Base-by-base conservation (phyloP, 192 early-diverging fungal genomes). In the Umbelopsis sp. region DNA sequence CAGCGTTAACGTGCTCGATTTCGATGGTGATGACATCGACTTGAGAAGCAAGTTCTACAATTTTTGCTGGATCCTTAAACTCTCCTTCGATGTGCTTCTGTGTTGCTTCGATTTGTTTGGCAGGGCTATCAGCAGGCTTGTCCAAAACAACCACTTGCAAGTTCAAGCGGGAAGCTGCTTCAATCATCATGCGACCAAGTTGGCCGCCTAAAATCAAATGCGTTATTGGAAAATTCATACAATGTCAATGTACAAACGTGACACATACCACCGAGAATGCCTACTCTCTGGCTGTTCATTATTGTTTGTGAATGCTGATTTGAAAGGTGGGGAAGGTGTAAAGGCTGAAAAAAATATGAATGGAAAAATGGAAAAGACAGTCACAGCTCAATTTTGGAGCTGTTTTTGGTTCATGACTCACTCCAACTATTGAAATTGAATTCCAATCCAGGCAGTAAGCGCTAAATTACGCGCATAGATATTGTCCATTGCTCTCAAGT, bases 171-270 rank as follows among this genome's bases (percentile, higher is more conserved):
- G 91, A 92, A 3, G 95, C 98, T 14, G 97, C 95, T 79, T 99
- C 98, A 44, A 93, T 86, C 75, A 97, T 83, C 98, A 99, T 99
- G 78, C 97, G 89, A 10, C 98, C 98, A 26, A 99, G 91, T 82
- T 99, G 98, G n/a, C 98, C 98, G 44, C 97, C 95, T 62, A 89
- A 87, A 59, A 90, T 84, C 65, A 94, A 72, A 22, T 59, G 24
- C 10, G 56, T 25, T 26, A 17, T 24, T 41, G 80, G 31, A 87
- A 82, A 26, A 89, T 73, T 6, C 24, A 56, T 31, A 51, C 22
- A 20, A 25, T 70, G 32, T 84, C 74, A 73, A 72, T 81, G 0
- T 21, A 3, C 24, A 44, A 36, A 36, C 9, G 16, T 4, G 12
- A 38, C 3, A 29, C 45, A 71, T 78, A 78, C 77, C 86, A 56